Percentiles rank a stretch among this genome's conserved stretches.
Conservation (phyloP, 2,329 filamentous ascomycete genomes). For the Colletotrichum sp. region DNA sequence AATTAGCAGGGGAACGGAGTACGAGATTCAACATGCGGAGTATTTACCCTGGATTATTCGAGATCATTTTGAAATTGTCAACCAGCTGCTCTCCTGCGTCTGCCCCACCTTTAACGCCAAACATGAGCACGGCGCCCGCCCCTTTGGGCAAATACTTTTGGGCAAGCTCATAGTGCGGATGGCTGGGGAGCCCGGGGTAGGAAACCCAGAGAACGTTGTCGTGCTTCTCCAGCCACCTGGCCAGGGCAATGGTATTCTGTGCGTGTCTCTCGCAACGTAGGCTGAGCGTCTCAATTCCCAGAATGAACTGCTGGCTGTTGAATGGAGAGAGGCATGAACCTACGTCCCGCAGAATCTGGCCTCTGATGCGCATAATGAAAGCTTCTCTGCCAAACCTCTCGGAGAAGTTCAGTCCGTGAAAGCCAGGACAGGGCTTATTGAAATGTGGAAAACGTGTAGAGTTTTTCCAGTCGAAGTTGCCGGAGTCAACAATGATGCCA, state of each 20-base stretch:
- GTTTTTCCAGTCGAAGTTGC: not conserved
- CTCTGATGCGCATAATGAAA: not conserved
- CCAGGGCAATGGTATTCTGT: not conserved
- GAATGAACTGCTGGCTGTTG: not conserved
- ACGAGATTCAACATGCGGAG: not conserved
- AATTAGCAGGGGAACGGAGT: not conserved
- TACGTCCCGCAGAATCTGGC: not conserved
- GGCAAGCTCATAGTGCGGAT: not conserved
- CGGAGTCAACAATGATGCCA: conserved; percentile 70
- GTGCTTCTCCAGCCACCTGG: not conserved
- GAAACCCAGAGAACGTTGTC: not conserved
- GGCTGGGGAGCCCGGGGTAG: not conserved
- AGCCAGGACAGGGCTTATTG: not conserved
- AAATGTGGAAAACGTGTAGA: not conserved
- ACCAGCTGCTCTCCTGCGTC: not conserved
- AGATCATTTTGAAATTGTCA: not conserved
- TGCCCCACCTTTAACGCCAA: not conserved
- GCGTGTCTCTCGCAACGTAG: not conserved
- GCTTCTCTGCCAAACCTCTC: not conserved
- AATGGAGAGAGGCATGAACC: not conserved
- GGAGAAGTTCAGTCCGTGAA: not conserved
- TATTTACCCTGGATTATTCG: not conserved
- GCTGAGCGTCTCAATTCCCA: not conserved
- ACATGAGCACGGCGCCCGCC: not conserved
- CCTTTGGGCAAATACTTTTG: not conserved